These are phyloP conservation scores for Fusarium humuli DNA, from an alignment of 2,329 filamentous ascomycete genomes.

Conservation along the genomic window DNA sequence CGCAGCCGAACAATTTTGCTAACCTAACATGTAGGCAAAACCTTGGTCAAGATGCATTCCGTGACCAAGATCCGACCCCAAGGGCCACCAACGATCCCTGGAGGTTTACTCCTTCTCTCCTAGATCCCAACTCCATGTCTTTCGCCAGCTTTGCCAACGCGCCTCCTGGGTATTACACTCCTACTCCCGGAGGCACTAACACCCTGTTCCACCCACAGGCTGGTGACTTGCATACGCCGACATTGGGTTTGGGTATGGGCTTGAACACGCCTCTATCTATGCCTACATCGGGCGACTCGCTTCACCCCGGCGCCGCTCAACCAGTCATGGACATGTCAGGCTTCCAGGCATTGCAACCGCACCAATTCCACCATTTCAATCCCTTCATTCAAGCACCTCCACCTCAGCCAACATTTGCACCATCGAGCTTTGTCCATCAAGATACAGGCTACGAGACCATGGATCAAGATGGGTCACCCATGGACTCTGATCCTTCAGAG, in stretches of 20 bases:
- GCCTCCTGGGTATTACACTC: conserved; percentile 86
- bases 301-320: conserved; percentile 67
- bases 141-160: conserved; percentile 85
- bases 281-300: conserved; percentile 72
- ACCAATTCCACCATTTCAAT: conserved; percentile 75
- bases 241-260: conserved; percentile 78
- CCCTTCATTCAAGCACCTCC: conserved; percentile 75
- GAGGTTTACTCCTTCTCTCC: conserved; percentile 87
- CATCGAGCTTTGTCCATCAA: conserved; percentile 83
- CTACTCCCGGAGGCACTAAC: conserved; percentile 83
- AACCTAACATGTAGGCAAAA: conserved; percentile 37
- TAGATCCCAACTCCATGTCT: conserved; percentile 86
- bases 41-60: conserved; percentile 54
- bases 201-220: conserved; percentile 85
- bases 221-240: conserved; percentile 88
- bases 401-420: conserved; percentile 73
- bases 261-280: conserved; percentile 85
- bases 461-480: conserved; percentile 77
- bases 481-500: conserved; percentile 66
- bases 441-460: conserved; percentile 84
- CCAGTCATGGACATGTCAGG: conserved; percentile 72
- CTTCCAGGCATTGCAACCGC: conserved; percentile 72
- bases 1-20: conserved; percentile 14
- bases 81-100: conserved; percentile 83
- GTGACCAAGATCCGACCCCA: conserved; percentile 84